Evolutionary conservation across 192 early-diverging fungal species (phyloP), one percentile per base, ranked within the genome.

Genomic region (Entomortierella lignicola): DNA sequence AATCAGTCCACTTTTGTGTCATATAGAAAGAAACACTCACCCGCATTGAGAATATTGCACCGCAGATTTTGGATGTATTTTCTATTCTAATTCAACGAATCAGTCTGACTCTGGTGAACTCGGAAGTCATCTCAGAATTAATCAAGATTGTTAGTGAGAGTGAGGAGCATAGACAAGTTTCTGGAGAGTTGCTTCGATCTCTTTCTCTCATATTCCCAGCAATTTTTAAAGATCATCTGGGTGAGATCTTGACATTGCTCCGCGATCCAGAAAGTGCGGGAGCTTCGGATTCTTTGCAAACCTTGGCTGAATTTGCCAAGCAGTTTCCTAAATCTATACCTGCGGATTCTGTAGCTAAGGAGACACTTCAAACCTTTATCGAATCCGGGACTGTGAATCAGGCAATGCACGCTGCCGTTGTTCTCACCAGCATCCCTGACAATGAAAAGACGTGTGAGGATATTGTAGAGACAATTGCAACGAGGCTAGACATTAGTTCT

Each of bases 271-370:
- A 88, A 1, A 53, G 26, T 70, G 42, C 44, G 18, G 62, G 63
- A 25, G 85, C 79, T 2, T 77, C 80, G 0, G 82, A 89, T 65
- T 86, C 80, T n/a, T 63, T 96, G 20, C 80, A 89, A 29, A 86
- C 90, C 2, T 71, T 99, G 68, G 87, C 95, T 20, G 80, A 88
- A 55, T 91, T 93, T 64, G 85, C 91, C n/a, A 92, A 92, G 66
- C 81, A 86, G 0, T 85, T 88, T 57, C 91, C 92, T 25, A 69
- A 65, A 18, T 52, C 70, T 75, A 20, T 84, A 85, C 32, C 81
- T 81, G 39, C 86, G 74, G 47, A 69, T 57, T 1, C 21, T 8
- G 59, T 79, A 23, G 77, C 81, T 39, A 82, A 69, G 71, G 66
- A 60, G 13, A 59, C 57, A 11, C 61, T 84, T 63, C 50, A 53